Conservation (phyloP, 2,329 filamentous ascomycete species). For the Zymoseptoria brevis region DNA sequence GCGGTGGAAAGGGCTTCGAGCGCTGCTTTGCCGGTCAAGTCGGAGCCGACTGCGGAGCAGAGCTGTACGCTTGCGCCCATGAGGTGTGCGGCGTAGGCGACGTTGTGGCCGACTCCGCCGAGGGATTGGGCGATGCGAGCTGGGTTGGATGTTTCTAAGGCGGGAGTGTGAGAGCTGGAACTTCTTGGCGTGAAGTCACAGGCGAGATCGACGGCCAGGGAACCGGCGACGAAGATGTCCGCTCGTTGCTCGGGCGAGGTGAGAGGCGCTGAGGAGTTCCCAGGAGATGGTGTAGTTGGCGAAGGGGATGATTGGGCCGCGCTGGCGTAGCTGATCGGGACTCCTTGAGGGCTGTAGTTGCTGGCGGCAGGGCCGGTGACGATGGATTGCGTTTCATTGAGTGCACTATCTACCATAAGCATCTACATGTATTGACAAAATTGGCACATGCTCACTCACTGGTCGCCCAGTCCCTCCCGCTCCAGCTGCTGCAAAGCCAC, state of each 20-base stretch:
- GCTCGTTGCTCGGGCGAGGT: conserved; percentile 22
- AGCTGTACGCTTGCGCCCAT: conserved; percentile 60
- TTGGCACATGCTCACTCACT: conserved; percentile 7
- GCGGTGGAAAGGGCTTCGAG: conserved; percentile 56
- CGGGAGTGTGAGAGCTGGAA: conserved; percentile 36
- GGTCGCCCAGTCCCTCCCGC: conserved; percentile 14
- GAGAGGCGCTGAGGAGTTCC: neutral
- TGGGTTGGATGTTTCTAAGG: conserved; percentile 76
- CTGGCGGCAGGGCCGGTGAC: conserved; percentile 9
- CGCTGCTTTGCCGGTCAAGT: conserved; percentile 67
- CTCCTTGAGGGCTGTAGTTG: conserved; percentile 12
- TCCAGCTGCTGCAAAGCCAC: conserved; percentile 53
- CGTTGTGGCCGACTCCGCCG: conserved; percentile 87
- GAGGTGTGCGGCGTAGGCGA: conserved; percentile 73
- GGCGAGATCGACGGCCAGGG: conserved; percentile 52
- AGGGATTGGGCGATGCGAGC: conserved; percentile 72
- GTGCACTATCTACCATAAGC: neutral
- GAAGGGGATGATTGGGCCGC: neutral
- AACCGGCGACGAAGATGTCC: conserved; percentile 82
- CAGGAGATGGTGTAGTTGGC: neutral
- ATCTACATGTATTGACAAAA: conserved; percentile 1
- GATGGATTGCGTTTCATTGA: neutral
- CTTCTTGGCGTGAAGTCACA: conserved; percentile 19
- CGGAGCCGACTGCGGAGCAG: conserved; percentile 74
- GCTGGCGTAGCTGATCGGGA: conserved; percentile 2